A percentile compares a stretch with the other conserved stretches of the same genome.
Evolutionary conservation across 2,329 filamentous ascomycete genomes (phyloP).

Genomic region (Monosporascus sp.): DNA sequence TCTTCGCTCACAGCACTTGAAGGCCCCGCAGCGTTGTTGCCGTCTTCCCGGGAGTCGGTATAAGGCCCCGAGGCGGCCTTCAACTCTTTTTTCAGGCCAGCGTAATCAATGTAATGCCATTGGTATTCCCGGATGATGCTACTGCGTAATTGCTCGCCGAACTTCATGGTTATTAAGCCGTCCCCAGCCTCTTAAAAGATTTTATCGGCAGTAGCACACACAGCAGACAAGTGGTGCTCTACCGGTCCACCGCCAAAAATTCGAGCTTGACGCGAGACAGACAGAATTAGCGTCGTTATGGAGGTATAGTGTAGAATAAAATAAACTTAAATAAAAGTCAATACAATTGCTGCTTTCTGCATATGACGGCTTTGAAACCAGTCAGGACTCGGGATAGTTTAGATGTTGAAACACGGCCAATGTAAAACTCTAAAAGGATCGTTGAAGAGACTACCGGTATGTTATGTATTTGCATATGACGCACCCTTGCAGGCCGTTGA

Average conservation of each 20-base stretch:
- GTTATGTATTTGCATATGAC: not conserved
- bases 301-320: conserved; percentile 5
- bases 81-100: conserved; percentile 82
- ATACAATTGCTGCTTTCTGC: too few relatives aligned
- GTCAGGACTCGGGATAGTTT: too few relatives aligned
- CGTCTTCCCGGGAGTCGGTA: conserved; percentile 13
- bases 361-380: too few relatives aligned
- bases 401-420: too few relatives aligned
- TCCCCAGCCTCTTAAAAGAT: conserved; percentile 29
- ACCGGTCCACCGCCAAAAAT: too few relatives aligned
- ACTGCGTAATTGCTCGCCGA: conserved; percentile 93
- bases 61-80: conserved; percentile 60
- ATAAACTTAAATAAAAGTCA: too few relatives aligned
- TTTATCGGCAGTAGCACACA: conserved; percentile 3
- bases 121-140: conserved; percentile 96
- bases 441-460: not conserved
- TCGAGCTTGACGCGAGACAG: too few relatives aligned
- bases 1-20: conserved; percentile 26
- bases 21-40: conserved; percentile 33
- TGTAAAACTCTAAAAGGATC: not conserved
- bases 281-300: not conserved
- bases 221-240: not conserved
- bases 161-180: conserved; percentile 64
- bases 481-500: not conserved
- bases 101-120: conserved; percentile 98